Evolutionary conservation across 768 basidiomycete genomes (phyloP).

Genomic region (Hysterangium stoloniferum): DNA sequence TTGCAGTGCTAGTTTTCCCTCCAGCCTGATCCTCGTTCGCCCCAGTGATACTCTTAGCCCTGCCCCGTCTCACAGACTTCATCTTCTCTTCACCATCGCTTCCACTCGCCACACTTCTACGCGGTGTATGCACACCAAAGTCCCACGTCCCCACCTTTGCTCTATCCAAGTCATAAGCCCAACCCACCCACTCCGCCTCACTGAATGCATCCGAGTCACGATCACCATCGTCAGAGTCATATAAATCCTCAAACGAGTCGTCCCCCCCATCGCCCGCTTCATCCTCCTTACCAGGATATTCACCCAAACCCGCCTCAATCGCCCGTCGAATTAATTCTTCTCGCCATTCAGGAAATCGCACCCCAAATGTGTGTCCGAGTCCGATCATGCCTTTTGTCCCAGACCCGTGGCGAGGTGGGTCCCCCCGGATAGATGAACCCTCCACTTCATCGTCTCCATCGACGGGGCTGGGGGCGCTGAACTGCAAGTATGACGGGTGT

Average conservation of each 20-base stretch:
- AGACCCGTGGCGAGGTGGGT: background rate
- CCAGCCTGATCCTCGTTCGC: background rate
- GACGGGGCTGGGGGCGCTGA: slow-evolving; percentile 6
- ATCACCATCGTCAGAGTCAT: slow-evolving; percentile 26
- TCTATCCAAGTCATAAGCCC: slow-evolving; percentile 50
- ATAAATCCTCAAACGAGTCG: slow-evolving; percentile 17
- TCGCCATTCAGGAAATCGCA: slow-evolving; percentile 67
- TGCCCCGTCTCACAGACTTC: background rate
- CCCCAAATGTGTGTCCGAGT: slow-evolving; percentile 10
- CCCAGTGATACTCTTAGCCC: background rate
- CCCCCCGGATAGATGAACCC: background rate
- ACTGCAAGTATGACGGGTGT: slow-evolving; percentile 3
- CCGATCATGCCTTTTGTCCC: background rate
- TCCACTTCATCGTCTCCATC: background rate
- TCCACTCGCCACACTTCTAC: background rate
- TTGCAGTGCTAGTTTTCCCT: background rate
- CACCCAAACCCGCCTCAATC: slow-evolving; percentile 48
- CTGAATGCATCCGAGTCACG: slow-evolving; percentile 36
- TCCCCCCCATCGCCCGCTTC: slow-evolving; percentile 9
- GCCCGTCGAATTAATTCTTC: slow-evolving; percentile 41
- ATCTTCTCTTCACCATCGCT: background rate
- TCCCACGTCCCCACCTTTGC: slow-evolving; percentile 12
- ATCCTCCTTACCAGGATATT: background rate
- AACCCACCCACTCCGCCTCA: slow-evolving; percentile 62
- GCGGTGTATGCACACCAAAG: too few species aligned